Percentiles rank a stretch among this genome's conserved stretches.
phyloP scores from a whole-genome alignment of 768 basidiomycete species.

The Psilocybe cyanescens region DNA sequence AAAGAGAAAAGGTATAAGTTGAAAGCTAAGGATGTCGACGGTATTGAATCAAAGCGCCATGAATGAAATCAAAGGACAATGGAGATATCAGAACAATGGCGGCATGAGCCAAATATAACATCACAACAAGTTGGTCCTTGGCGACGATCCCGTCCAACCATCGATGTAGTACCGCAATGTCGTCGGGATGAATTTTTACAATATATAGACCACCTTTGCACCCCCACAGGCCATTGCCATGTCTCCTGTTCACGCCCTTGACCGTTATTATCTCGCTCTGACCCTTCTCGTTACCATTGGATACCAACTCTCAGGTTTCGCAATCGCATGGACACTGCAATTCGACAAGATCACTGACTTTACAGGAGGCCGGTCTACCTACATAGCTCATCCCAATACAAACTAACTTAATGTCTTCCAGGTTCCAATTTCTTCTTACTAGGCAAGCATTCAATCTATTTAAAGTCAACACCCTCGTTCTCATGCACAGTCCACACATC shows the following conservation, averaged over 20 bases:
- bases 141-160: conserved; percentile 12
- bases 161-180: conserved; percentile 3
- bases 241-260: conserved; percentile 48
- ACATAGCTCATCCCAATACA: background rate
- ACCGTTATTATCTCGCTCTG: conserved; percentile 51
- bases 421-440: conserved; percentile 74
- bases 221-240: conserved; percentile 17
- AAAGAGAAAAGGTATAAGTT: background rate
- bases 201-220: conserved; percentile 3
- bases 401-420: conserved; percentile 7
- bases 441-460: conserved; percentile 32
- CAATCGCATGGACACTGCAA: conserved; percentile 69
- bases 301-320: conserved; percentile 66
- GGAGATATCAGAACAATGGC: conserved; percentile 4
- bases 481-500: conserved; percentile 3
- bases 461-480: background rate
- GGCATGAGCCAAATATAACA: background rate
- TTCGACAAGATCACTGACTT: conserved; percentile 80
- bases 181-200: background rate
- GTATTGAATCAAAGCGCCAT: background rate
- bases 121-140: background rate
- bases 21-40: background rate
- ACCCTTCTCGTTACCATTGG: conserved; percentile 56
- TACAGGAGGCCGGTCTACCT: conserved; percentile 48
- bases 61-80: conserved; percentile 4